Evolutionary conservation across 2,329 filamentous ascomycete species (phyloP), one percentile per base, ranked within the genome.

Genomic region (Magnaporthiopsis rhizophila): DNA sequence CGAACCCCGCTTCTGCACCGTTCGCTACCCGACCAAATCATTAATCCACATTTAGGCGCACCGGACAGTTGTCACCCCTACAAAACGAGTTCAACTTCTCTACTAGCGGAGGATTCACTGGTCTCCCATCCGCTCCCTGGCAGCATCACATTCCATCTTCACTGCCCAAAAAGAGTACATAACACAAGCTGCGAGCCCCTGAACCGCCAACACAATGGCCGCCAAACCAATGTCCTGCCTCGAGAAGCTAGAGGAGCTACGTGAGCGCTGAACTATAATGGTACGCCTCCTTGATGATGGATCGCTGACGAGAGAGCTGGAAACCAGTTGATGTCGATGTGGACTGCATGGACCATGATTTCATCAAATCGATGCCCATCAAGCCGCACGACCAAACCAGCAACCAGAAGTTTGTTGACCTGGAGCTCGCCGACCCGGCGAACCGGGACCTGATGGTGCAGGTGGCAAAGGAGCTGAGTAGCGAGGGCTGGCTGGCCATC

Each of bases 311-410:
- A 6, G 11, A 34, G 9, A 45, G 9, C 28, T 30, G 15, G 1
- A 3, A 34, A 21, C 15, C 26, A 82, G 80, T 82, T 65, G 78
- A 82, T 38, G 73, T 83, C 64, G 80, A 83, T 65, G 78, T 82
- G 30, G 80, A 83, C 68, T 81, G 78, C 74, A 82, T 83, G 80
- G 80, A 80, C 65, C 76, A 79, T 0, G 77, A 79, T 18, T 81
- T 78, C 68, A 77, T 80, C 66, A 77, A 77, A 64, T 71, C 69
- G n/a, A 77, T 81, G 70, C 74, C 75, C 13, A 75, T 81, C 65
- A 73, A 73, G 4, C 77, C 78, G 32, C 76, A 81, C 65, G 80
- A 82, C 66, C 78, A 80, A 71, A 82, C 80, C 4, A 80, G 78
- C 71, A 83, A 83, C 68, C 80, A 82, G 68, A 73, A 79, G 5